Base-by-base conservation (phyloP, 495 filamentous ascomycete species). In the Neurospora sp. region DNA sequence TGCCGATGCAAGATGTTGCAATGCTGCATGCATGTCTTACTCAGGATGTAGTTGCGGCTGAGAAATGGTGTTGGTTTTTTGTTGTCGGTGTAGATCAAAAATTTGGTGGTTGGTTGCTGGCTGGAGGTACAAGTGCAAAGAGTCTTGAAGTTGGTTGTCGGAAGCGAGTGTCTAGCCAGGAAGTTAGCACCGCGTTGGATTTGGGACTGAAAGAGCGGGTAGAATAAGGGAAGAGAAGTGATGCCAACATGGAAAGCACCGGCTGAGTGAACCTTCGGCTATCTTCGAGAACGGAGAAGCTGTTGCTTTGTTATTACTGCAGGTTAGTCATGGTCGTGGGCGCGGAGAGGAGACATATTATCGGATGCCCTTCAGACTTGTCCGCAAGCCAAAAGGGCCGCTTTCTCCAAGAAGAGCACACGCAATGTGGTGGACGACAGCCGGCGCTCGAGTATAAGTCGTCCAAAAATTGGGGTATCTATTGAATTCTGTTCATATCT, bases 381-480 rank as follows among this genome's bases (percentile, higher is more conserved):
- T 53, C 45, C 10, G 9, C 45, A 53, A 22, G n/a, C 9, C 20
- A 22, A 53, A 53, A 22, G 4, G 10, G 45, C 45, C 4, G 20
- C 45, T 53, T 40, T 22, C 20, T 10, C 9, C 45, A 44, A 17
- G 8, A 53, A 53, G 1, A 8, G n/a, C 42, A 44, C 12, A 53
- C 10, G 17, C 73, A 68, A 39, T 16, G 7, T 12, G 61, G 35
- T 42, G 42, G 44, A 39, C 17, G 14, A 70, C 4, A 68, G 27
- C 17, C 27, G 17, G 37, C 20, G 41, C 68, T 68, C 69, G 68
- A 69, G 68, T 78, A 75, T 78, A 77, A 78, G 76, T 80, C 77
- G 74, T 74, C 76, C 61, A 78, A 75, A 73, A 74, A 76, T 70
- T 69, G 77, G 78, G 78, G 76, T 80, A 80, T 80, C 78, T 80